Conservation (phyloP, 805 yeast genomes). For the Saturnispora dispora region DNA sequence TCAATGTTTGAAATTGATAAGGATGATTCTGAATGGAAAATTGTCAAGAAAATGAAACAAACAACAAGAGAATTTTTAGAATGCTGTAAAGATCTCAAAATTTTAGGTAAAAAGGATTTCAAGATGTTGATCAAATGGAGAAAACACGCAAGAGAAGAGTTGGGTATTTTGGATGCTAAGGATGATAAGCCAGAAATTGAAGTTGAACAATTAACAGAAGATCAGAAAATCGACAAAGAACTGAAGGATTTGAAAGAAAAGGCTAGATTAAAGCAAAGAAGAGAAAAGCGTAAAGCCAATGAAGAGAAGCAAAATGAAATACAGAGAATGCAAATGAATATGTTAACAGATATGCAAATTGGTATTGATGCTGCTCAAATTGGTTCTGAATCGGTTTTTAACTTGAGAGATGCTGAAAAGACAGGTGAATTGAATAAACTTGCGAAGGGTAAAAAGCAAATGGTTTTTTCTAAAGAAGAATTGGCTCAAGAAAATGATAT, state of each 20-base stretch:
- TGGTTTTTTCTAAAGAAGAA: constrained; percentile 49
- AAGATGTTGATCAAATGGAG: constrained; percentile 81
- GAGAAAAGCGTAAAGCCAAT: constrained; percentile 76
- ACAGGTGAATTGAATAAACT: constrained; percentile 72
- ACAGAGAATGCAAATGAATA: constrained; percentile 87
- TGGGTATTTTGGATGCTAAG: constrained; percentile 57
- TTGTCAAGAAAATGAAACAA: constrained; percentile 60
- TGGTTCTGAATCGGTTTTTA: constrained; percentile 75
- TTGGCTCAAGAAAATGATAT: constrained; percentile 35
- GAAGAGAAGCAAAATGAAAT: constrained; percentile 83
- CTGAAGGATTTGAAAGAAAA: constrained; percentile 62
- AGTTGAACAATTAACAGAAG: constrained; percentile 71
- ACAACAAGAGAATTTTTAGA: constrained; percentile 73
- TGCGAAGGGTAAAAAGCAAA: constrained; percentile 64
- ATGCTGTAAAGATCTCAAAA: constrained; percentile 86
- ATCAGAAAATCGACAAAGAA: constrained; percentile 82
- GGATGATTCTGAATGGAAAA: constrained; percentile 62
- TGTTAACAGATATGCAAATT: constrained; percentile 85
- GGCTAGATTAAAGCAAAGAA: constrained; percentile 57
- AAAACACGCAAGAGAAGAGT: constrained; percentile 66
- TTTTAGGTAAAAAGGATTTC: constrained; percentile 90
- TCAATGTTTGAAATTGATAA: constrained; percentile 56
- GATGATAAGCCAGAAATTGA: constrained; percentile 48
- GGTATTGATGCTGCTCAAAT: constrained; percentile 86
- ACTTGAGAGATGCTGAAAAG: constrained; percentile 75